A percentile compares a stretch with the other conserved stretches of the same genome.
Conservation (phyloP, 73 alveolate genomes). For the Tetrahymena borealis region DNA sequence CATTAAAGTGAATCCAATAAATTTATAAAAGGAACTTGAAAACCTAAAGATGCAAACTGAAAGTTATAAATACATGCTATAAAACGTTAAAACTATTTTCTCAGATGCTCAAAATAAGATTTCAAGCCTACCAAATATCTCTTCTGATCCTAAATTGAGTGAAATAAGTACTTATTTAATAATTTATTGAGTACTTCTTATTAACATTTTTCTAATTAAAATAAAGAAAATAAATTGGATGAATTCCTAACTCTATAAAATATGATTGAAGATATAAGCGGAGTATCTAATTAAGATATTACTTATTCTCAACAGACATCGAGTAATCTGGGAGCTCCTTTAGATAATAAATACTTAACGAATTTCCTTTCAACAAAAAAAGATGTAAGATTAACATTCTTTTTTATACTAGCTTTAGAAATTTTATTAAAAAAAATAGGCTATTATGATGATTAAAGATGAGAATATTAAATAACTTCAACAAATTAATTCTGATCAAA, state of each 20-base stretch:
- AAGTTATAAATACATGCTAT: not conserved
- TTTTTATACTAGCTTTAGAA: no score
- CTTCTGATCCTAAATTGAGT: not conserved
- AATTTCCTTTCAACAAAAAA: no score
- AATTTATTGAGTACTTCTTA: not conserved
- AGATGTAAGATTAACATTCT: not conserved
- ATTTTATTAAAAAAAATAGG: not conserved
- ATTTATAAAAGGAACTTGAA: slow-evolving; percentile 49
- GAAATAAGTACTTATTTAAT: not conserved
- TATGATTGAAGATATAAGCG: not conserved
- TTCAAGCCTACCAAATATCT: not conserved
- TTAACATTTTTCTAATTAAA: not conserved
- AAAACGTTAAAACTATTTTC: not conserved
- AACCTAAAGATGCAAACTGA: slow-evolving; percentile 35
- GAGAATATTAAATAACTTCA: not conserved
- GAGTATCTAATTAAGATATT: not conserved
- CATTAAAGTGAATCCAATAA: slow-evolving; percentile 60
- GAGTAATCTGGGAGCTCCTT: no score
- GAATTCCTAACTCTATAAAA: not conserved
- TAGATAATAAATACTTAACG: no score
- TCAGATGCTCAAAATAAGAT: not conserved
- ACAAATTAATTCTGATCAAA: not conserved
- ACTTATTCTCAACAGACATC: not conserved
- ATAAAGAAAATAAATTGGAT: not conserved
- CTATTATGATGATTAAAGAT: not conserved